Percentiles rank a stretch among this genome's conserved stretches.
Conservation (phyloP, 441 rosid genomes). For the Mallotus japonicus region DNA sequence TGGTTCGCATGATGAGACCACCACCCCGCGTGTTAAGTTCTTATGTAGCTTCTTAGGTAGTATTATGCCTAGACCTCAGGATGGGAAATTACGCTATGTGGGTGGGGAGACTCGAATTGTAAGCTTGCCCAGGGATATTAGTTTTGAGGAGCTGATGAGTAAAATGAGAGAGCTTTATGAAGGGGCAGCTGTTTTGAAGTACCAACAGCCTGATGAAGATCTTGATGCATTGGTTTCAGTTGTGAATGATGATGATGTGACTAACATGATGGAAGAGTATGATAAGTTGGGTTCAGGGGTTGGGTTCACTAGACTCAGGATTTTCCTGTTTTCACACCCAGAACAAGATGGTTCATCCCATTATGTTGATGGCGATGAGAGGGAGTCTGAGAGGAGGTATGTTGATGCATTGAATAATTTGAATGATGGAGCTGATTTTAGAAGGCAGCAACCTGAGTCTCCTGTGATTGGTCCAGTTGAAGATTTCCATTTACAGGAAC, state of each 20-base stretch:
- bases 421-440: constrained; percentile 63
- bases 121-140: constrained; percentile 63
- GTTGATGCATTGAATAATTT: constrained; percentile 90
- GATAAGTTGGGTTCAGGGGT: constrained; percentile 91
- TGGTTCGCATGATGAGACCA: constrained; percentile 53
- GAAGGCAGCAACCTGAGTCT: constrained; percentile 65
- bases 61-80: constrained; percentile 94
- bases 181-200: constrained; percentile 72
- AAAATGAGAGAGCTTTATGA: constrained; percentile 92
- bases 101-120: constrained; percentile 97
- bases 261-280: constrained; percentile 97
- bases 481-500: constrained; percentile 58
- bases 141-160: constrained; percentile 74
- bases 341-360: constrained; percentile 66
- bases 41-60: constrained; percentile 91
- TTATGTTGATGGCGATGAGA: constrained; percentile 73
- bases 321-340: constrained; percentile 70
- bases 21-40: constrained; percentile 67
- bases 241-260: constrained; percentile 92
- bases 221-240: constrained; percentile 96
- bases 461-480: constrained; percentile 49
- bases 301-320: constrained; percentile 93
- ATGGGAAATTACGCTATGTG: constrained; percentile 82
- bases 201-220: constrained; percentile 99
- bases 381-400: constrained; percentile 90